phyloP scores from a whole-genome alignment of 345 rosid species.

The Pelargonium nanum region DNA sequence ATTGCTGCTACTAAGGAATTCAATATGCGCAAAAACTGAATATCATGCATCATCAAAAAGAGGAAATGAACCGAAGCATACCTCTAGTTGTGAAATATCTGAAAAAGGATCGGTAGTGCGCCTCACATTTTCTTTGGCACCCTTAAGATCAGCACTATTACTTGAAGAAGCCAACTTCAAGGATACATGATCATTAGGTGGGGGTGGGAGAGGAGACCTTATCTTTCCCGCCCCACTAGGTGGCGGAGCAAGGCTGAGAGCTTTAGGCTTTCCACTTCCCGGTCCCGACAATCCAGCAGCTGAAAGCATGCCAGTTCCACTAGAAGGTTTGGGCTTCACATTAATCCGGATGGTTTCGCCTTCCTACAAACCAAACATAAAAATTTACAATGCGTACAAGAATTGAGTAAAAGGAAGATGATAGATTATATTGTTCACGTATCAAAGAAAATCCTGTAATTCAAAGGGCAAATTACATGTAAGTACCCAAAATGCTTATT shows the following conservation, averaged over 20 bases:
- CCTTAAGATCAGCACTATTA: slow-evolving; percentile 15
- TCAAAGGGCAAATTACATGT: no score
- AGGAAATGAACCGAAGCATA: slow-evolving; percentile 11
- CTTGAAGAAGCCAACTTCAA: slow-evolving; percentile 34
- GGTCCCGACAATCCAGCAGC: slow-evolving; percentile 65
- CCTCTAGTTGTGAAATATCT: slow-evolving; percentile 74
- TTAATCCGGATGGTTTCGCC: slow-evolving; percentile 97
- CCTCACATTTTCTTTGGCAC: slow-evolving; percentile 26
- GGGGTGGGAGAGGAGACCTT: slow-evolving; percentile 85
- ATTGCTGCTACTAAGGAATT: no score
- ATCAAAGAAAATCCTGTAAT: no score
- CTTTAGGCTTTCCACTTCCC: slow-evolving; percentile 48
- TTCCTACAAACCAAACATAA: slow-evolving; percentile 40
- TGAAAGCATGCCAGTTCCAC: slow-evolving; percentile 97
- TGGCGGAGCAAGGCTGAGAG: slow-evolving; percentile 70
- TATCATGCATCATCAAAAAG: neutral
- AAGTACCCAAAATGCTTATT: no score
- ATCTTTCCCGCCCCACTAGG: slow-evolving; percentile 47
- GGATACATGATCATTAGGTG: slow-evolving; percentile 76
- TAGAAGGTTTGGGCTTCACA: slow-evolving; percentile 72
- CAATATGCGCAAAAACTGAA: neutral
- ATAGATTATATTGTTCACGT: neutral
- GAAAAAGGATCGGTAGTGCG: slow-evolving; percentile 44
- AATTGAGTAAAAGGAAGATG: neutral
- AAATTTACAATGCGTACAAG: slow-evolving; percentile 4